Conservation (phyloP, 2,329 filamentous ascomycete species). For the Aureobasidium sp. region DNA sequence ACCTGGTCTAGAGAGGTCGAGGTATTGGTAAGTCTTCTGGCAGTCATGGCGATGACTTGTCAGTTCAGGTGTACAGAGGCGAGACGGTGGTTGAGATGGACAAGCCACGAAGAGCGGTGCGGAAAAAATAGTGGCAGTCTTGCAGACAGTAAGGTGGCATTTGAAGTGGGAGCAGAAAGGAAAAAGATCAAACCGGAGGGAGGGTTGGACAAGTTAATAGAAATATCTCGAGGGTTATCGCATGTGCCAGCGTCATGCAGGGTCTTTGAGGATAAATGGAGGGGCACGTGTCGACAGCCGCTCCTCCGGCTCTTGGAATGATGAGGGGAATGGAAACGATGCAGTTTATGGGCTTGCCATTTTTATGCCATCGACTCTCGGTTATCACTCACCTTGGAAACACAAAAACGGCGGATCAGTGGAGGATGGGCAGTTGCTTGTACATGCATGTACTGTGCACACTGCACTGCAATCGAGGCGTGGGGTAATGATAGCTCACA, state of each 20-base stretch:
- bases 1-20: conserved; percentile 66
- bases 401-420: conserved; percentile 17
- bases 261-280: conserved; percentile 5
- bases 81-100: conserved; percentile 73
- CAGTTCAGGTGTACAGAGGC: conserved; percentile 58
- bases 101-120: conserved; percentile 76
- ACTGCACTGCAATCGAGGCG: background rate
- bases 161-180: background rate
- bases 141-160: conserved; percentile 78
- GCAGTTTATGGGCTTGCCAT: background rate
- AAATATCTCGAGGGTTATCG: background rate
- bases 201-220: background rate
- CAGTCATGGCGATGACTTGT: conserved; percentile 47
- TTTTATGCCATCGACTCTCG: background rate
- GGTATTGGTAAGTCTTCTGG: conserved; percentile 56
- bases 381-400: conserved; percentile 13
- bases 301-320: background rate
- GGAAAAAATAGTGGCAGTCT: conserved; percentile 90
- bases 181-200: background rate
- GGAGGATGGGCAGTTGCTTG: conserved; percentile 15
- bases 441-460: background rate
- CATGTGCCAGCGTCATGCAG: conserved; percentile 9
- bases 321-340: conserved; percentile 5
- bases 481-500: conserved; percentile 3
- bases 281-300: conserved; percentile 9